Percentiles rank a stretch among this genome's conserved stretches.
Evolutionary conservation across 1,284 basidiomycete species (phyloP).

Genomic region (Fomes fomentarius): DNA sequence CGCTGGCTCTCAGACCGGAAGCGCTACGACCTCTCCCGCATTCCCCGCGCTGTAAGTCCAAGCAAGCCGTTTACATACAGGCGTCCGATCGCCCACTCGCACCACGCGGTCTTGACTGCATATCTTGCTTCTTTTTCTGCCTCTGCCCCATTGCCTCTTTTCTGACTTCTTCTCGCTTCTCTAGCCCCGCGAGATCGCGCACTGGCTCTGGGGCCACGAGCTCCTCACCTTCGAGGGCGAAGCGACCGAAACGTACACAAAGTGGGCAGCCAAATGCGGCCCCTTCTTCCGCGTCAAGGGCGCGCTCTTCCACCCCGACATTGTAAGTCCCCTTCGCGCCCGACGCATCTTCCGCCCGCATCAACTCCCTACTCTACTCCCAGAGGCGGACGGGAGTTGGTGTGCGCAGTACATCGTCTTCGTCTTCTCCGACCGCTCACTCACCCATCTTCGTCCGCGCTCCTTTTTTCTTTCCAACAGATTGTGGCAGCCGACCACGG

Average conservation of each 20-base stretch:
- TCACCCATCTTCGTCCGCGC: neutral
- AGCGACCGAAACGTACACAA: conserved; percentile 38
- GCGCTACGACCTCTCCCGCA: conserved; percentile 21
- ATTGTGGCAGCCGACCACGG: conserved; percentile 40
- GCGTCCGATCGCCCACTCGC: conserved; percentile 2
- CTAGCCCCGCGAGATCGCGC: conserved; percentile 25
- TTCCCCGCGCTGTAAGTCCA: conserved; percentile 27
- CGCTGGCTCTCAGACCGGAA: conserved; percentile 18
- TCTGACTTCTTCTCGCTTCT: conserved; percentile 1
- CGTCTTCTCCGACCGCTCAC: neutral
- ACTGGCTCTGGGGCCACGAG: conserved; percentile 45
- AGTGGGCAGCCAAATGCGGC: conserved; percentile 39
- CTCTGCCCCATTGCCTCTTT: neutral
- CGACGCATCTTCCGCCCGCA: too few relatives aligned
- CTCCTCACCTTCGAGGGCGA: conserved; percentile 37
- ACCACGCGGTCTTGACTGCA: neutral
- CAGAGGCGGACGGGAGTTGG: too few relatives aligned
- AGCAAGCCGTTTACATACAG: conserved; percentile 1
- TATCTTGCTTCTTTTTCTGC: neutral
- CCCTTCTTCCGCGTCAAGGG: conserved; percentile 42
- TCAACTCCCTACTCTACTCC: too few relatives aligned
- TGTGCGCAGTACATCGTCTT: neutral
- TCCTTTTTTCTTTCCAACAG: conserved; percentile 21
- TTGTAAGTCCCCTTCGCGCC: conserved; percentile 30
- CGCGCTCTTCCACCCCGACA: conserved; percentile 42